Evolutionary conservation across 2,329 filamentous ascomycete genomes (phyloP), one percentile per base, ranked within the genome.

Genomic region (Ophiostoma ulmi): DNA sequence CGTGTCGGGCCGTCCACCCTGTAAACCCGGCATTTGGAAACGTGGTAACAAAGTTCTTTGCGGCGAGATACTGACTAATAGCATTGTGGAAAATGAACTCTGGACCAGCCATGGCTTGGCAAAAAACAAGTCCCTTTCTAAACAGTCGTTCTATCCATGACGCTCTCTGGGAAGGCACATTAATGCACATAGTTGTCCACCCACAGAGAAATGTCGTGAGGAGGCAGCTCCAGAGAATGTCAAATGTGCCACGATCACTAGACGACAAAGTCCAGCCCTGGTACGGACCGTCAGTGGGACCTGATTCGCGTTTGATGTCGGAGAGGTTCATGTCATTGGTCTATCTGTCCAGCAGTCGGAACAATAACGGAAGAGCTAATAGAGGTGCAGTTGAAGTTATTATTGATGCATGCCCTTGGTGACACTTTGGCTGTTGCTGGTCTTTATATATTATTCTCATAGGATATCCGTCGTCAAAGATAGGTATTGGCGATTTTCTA

Each of bases 191-290:
- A 5, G 78, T 75, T 3, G 80, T 78, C 79, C 80, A 83, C 26
- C 76, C 77, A 72, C 80, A 83, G 0, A 83, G 77, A 5, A 81
- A 75, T 6, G 82, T 80, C 1, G 82, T 84, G n/a, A 80, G 68
- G 1, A 75, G 61, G 69, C 79, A 80, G 52, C 76, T 36, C 74
- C 77, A 80, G 1, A 83, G 70, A 61, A 84, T 81, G 68, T 81
- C 79, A 22, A 80, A 72, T 1, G 78, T 81, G 5, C 82, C 81
- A 58, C 82, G 77, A 17, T 77, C 76, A 20, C 55, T 22, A 1
- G 65, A 67, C 1, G 70, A 70, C 1, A 17, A 41, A 1, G 70
- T 70, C 70, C 55, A 70, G 52, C 70, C 70, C 31, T 70, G 65
- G 65, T 35, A 67, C 1, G 67, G n/a, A 11, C 26, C 44, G 44